phyloP scores from a whole-genome alignment of 257 asterid species.

The Scutellaria minor region DNA sequence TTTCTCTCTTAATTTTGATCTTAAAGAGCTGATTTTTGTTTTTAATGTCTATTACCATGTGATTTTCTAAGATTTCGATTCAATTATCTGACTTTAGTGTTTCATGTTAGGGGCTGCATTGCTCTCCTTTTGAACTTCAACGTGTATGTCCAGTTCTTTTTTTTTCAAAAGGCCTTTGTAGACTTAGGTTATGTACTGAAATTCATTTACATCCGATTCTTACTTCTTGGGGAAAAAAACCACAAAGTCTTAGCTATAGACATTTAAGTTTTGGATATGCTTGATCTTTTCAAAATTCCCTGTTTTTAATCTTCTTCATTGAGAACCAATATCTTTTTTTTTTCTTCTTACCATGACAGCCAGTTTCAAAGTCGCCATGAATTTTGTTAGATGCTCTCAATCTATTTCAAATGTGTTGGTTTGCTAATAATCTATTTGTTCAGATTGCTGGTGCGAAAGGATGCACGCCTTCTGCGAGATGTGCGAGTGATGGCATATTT shows the following conservation, averaged over 20 bases:
- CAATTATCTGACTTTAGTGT: conserved; percentile 4
- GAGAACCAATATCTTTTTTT: neutral
- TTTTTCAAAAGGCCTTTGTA: neutral
- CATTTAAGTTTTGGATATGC: conserved; percentile 5
- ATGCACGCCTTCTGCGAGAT: conserved; percentile 72
- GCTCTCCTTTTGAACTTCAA: conserved; percentile 18
- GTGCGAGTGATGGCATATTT: conserved; percentile 83
- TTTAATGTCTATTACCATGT: neutral
- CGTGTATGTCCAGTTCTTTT: neutral
- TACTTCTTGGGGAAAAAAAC: neutral
- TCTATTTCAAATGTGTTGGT: conserved; percentile 20
- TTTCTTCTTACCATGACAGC: conserved; percentile 8
- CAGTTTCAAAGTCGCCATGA: neutral
- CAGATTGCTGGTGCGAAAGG: conserved; percentile 70
- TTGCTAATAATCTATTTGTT: conserved; percentile 28
- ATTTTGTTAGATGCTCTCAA: neutral
- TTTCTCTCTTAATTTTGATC: conserved; percentile 30
- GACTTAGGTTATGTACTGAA: conserved; percentile 3
- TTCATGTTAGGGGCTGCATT: conserved; percentile 7
- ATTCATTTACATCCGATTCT: neutral
- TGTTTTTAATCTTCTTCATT: neutral
- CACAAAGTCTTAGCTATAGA: neutral
- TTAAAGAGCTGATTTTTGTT: neutral
- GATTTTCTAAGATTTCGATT: conserved; percentile 6
- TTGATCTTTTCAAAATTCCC: conserved; percentile 2